Conservation (phyloP, 495 filamentous ascomycete genomes). For the Amorphotheca resinae region DNA sequence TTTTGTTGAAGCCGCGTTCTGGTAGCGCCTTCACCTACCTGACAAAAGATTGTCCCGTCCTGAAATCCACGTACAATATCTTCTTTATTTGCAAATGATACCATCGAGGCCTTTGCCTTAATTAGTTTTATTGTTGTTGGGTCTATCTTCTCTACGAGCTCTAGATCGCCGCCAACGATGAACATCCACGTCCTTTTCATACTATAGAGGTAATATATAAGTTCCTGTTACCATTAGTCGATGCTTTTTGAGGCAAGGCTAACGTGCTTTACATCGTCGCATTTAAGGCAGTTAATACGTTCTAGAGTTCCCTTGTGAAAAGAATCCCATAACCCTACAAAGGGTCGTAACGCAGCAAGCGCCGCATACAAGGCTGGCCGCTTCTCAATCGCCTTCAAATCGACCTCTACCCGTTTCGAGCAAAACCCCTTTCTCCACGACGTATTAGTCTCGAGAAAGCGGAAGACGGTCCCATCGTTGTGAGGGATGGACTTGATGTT, state of each 20-base stretch:
- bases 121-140: background rate
- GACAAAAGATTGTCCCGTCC: background rate
- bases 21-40: background rate
- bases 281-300: slow-evolving; percentile 7
- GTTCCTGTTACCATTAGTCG: slow-evolving; percentile 3
- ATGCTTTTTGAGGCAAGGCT: slow-evolving; percentile 1
- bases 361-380: slow-evolving; percentile 4
- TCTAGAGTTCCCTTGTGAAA: slow-evolving; percentile 7
- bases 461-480: slow-evolving; percentile 6
- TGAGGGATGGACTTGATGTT: slow-evolving; percentile 7
- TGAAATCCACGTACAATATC: background rate
- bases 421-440: background rate
- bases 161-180: background rate
- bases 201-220: slow-evolving; percentile 7
- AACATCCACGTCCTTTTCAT: slow-evolving; percentile 1
- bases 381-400: slow-evolving; percentile 6
- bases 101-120: slow-evolving; percentile 1
- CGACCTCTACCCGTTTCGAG: background rate
- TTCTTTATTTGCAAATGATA: slow-evolving; percentile 5
- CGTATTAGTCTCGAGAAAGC: background rate
- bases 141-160: slow-evolving; percentile 4
- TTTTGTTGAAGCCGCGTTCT: slow-evolving; percentile 7
- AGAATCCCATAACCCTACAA: slow-evolving; percentile 5
- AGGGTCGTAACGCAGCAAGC: background rate
- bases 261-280: slow-evolving; percentile 5